Evolutionary conservation across 176 grass and related monocot species (phyloP), one percentile per base, ranked within the genome.

Genomic region (Aegilops tauschii): DNA sequence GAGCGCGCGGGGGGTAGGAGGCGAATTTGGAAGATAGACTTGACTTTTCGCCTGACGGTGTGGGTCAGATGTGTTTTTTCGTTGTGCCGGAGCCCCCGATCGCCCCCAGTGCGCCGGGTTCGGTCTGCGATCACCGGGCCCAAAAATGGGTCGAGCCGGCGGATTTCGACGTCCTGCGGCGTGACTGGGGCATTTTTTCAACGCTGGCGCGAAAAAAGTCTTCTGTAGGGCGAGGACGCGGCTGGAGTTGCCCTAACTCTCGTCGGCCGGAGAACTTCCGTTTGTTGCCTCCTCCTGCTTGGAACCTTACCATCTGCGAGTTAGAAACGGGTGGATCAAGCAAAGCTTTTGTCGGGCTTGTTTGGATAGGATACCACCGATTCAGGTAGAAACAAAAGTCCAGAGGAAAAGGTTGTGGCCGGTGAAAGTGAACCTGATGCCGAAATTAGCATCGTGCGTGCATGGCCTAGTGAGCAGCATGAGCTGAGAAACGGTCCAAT

Each of bases 231-330:
- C 3, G 31, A 3, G 31, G 1, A 3, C 31, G 31, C 0, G 31
- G 2, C 31, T 31, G 31, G 31, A 31, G 31, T 3, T 31, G 31
- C 2, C 31, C 31, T 20, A 58, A 73, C 58, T 80, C 83, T 76
- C 45, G 50, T 89, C 73, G 54, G 40, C 17, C 9, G 30, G 66
- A 73, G 69, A 13, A 44, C 69, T 44, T 42, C 69, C 37, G 80
- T 71, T 87, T 71, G 39, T 89, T 84, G 31, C 47, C 8, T 27
- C 47, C 30, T 11, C 37, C 23, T 42, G 54, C 39, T 63, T 84
- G 69, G 66, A 84, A 12, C 14, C 30, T 89, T 73, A 30, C 56
- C 29, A 17, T 25, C 6, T 1, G 37, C 66, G 70, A 65, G 61
- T 20, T 37, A 31, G 28, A 52, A 34, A 80, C 18, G 47, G 45